Base-by-base conservation (phyloP, 257 asterid genomes). In the Petunia axillaris region DNA sequence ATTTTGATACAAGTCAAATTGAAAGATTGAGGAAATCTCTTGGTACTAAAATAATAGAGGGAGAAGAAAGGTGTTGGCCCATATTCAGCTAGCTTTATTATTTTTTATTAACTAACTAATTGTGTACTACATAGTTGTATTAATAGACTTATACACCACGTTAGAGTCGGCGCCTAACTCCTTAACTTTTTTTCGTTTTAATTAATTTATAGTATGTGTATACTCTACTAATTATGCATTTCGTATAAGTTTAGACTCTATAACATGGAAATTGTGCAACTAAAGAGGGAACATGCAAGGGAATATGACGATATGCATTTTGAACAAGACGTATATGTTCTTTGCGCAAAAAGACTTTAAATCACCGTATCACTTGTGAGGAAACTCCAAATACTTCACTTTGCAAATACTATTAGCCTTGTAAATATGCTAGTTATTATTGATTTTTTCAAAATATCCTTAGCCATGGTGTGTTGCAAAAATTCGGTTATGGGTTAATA, bases 21-120 rank as follows among this genome's bases (percentile, higher is more conserved):
- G 77, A 48, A 35, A 71, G 62, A 71, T 71, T 50, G 77, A 71
- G 77, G 62, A 71, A 13, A 71, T 71, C 77, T 71, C 44, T 71
- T 71, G 60, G 60, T 46, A 48, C 2, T 67, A 67, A 66, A 66
- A 66, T 40, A 65, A 11, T 2, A 65, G 4, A 11, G 13, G 13
- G 0, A 11, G 71, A 38, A 64, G 71, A 38, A 38, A 13, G 25
- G 25, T 13, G 8, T 38, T 64, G 48, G 48, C 40, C 15, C 67
- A 36, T 63, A 36, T 63, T 63, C 50, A 38, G 2, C 35, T 64
- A 5, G 11, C 1, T 38, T 38, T 38, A 39, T 38, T 64, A 64
- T 38, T 64, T 64, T 64, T 64, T 25, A 25, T 25, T 25, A 25
- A 11, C 5, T 2, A 38, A 38, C 35, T 36, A 15, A 36, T 62